A percentile compares a stretch with the other conserved stretches of the same genome.
These are phyloP conservation scores for Fistulifera solaris DNA, from an alignment of 108 stramenopile species.

Conservation along the genomic window DNA sequence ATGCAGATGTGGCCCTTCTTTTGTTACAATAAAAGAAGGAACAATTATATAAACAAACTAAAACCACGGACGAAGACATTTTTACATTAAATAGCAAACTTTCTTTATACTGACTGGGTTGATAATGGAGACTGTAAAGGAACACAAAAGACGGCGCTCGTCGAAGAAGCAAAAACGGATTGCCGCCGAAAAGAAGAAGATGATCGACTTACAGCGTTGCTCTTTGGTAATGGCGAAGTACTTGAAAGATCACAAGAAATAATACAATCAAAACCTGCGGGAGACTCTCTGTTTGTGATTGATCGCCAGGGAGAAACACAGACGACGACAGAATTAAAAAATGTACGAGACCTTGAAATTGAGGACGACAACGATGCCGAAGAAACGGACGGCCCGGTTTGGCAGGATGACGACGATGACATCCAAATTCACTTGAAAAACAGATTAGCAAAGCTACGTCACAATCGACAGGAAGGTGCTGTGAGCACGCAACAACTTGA, in stretches of 20 bases:
- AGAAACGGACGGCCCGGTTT: constrained; percentile 18
- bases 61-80: no score
- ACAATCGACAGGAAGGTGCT: constrained; percentile 34
- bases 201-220: constrained; percentile 22
- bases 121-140: no score
- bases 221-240: constrained; percentile 30
- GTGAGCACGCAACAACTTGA: constrained; percentile 60
- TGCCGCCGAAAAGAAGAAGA: constrained; percentile 29
- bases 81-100: no score
- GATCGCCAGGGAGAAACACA: constrained; percentile 28
- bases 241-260: background rate
- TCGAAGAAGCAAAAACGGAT: constrained; percentile 1
- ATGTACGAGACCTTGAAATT: background rate
- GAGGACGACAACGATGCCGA: constrained; percentile 4
- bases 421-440: constrained; percentile 16
- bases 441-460: constrained; percentile 62
- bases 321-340: background rate
- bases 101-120: no score
- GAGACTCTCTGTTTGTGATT: constrained; percentile 26
- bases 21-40: no score
- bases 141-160: no score
- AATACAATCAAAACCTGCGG: constrained; percentile 6
- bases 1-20: no score
- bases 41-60: no score
- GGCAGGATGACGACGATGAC: constrained; percentile 44